Evolutionary conservation across 73 alveolate species (phyloP).

Genomic region (Tetrahymena elliotti): DNA sequence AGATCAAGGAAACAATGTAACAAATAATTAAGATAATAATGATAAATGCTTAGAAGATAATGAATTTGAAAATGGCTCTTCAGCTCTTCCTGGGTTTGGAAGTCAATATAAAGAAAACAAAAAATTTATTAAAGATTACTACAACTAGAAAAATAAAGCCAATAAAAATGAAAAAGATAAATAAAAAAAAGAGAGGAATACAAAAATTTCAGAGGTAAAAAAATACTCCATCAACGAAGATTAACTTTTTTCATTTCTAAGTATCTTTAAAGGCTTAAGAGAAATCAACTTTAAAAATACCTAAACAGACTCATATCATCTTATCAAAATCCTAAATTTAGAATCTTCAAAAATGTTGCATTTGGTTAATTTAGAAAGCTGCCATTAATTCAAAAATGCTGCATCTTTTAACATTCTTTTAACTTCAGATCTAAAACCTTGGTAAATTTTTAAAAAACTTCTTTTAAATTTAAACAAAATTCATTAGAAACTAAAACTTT

Average conservation of each 20-base stretch:
- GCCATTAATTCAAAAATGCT: neutral
- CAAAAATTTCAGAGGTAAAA: too few species aligned
- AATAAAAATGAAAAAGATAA: neutral
- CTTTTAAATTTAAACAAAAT: too few species aligned
- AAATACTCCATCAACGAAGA: neutral
- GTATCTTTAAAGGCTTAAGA: neutral
- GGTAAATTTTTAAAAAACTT: neutral
- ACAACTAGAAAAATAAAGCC: neutral
- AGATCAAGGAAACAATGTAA: neutral
- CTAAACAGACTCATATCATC: neutral
- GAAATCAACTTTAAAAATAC: neutral
- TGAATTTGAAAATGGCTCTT: neutral
- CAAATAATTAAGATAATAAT: neutral
- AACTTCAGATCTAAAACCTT: neutral
- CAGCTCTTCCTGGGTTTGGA: neutral
- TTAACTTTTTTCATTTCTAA: too few species aligned
- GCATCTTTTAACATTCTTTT: neutral
- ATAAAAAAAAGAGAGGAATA: too few species aligned
- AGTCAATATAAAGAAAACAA: neutral
- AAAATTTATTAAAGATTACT: too few species aligned
- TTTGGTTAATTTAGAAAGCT: neutral
- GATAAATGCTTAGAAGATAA: too few species aligned
- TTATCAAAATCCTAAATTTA: neutral
- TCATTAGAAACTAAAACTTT: too few species aligned
- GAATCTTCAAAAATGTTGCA: neutral